Base-by-base conservation (phyloP, 208 protist genomes). In the Wallacemonas collosoma region DNA sequence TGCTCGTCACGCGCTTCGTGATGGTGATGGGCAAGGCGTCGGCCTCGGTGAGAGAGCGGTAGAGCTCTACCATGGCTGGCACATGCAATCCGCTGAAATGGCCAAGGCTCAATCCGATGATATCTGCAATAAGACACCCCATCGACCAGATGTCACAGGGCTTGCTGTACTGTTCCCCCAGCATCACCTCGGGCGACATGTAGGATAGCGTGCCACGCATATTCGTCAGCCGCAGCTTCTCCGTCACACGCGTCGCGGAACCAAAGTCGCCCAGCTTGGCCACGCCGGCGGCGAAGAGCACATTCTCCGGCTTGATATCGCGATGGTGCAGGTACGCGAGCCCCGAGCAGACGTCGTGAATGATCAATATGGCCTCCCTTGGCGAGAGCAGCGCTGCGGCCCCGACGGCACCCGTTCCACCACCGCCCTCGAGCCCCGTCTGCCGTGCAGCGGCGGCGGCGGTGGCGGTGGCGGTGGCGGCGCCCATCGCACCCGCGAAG, bases 261-360 rank as follows among this genome's bases (percentile, higher is more conserved):
- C 91, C 91, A 72, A 95, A 94, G 76, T 95, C 91, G 17, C 64
- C 88, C 51, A 95, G 72, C 75, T 95, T 95, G 15, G 87, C 91
- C 44, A 91, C 83, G 43, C 87, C 85, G 56, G 80, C 79, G 2
- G 73, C 51, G 70, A 95, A 93, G 47, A 95, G 76, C 40, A 95
- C 87, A 71, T 95, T 95, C 43, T 81, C 77, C 1, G 91, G 88
- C 65, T 95, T 95, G 67, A 95, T 87, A 64, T 95, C 91, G 11
- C 91, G 91, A 67, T 75, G 56, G 65, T 95, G 88, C 53, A 95
- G 75, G 68, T 94, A 91, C 40, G 64, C 64, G 14, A 95, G 63
- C 7, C 76, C 91, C 53, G 73, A 86, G 43, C 80, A 76, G 66
- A 95, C 85, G 77, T 95, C 87, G 77, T 90, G 83, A 39, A 90